Evolutionary conservation across 2,329 filamentous ascomycete genomes (phyloP).

Genomic region (Alternaria dauci): DNA sequence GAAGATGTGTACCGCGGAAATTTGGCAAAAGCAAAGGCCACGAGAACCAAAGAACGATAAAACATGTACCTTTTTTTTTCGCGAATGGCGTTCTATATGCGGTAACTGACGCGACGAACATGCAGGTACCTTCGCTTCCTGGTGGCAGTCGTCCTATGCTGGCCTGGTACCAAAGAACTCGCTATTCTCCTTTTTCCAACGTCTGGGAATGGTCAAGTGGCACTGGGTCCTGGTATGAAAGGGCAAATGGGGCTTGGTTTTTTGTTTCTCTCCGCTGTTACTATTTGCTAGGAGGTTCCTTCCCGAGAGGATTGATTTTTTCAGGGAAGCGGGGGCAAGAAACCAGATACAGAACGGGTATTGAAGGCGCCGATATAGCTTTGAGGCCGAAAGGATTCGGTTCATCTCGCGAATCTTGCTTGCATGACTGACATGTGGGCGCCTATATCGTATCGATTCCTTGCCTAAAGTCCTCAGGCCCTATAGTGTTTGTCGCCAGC

Average conservation of each 20-base stretch:
- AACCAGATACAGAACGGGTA: neutral
- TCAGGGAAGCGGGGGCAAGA: neutral
- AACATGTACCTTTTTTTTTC: too few species aligned
- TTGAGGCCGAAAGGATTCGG: neutral
- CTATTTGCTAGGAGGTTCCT: neutral
- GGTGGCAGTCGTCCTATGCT: conserved; percentile 52
- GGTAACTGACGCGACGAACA: neutral
- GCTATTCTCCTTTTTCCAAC: conserved; percentile 56
- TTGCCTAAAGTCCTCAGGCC: neutral
- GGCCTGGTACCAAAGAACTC: conserved; percentile 53
- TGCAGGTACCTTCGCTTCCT: conserved; percentile 50
- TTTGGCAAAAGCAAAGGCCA: neutral
- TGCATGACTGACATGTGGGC: neutral
- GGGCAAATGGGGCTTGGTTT: neutral
- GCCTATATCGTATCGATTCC: neutral
- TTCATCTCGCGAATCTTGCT: neutral
- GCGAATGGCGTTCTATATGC: neutral
- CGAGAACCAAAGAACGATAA: neutral
- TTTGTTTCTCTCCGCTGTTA: too few species aligned
- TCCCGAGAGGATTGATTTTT: neutral
- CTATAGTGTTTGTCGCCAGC: neutral
- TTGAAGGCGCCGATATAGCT: neutral
- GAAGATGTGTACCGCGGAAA: neutral
- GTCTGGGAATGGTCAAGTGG: conserved; percentile 54
- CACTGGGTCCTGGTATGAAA: conserved; percentile 12